Evolutionary conservation across 495 filamentous ascomycete genomes (phyloP), one percentile per base, ranked within the genome.

Genomic region (Daldinia caldariorum): DNA sequence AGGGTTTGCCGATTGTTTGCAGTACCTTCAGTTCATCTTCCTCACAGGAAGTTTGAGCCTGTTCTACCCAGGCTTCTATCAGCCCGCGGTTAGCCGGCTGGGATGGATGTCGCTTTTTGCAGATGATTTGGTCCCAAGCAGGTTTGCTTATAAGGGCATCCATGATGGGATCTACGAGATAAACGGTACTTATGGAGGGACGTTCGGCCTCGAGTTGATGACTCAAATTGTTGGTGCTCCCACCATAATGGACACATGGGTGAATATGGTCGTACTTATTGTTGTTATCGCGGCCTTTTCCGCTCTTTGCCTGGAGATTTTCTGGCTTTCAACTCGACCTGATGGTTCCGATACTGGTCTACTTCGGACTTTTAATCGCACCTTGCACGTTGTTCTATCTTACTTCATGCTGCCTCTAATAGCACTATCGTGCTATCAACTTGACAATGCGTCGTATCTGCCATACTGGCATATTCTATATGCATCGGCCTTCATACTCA

Each of bases 11-110:
- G 68, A 71, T 29, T 94, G 91, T 72, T 82, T 94, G 16, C 90
- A 94, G 74, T 94, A 93, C 74, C 83, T 94, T 22, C 91, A 94
- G 72, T 93, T 91, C 71, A 84, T 90, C 35, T 89, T 92, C 26
- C 81, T 94, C 50, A 88, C 91, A 0, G 91, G 91, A 2, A 85
- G 86, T 31, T 78, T 94, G 39, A 90, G 86, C 22, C 74, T 94
- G 72, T 85, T 87, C 58, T 94, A 93, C 72, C 91, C 91, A 0
- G 91, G 91, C 0, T 94, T 87, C 70, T 93, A 88, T 9, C 18
- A 47, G 13, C 43, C 43, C 9, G 43, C 43, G 18, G 18, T 47
- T 20, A 8, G 18, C 9, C 43, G 43, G 3, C 43, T 47, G 9
- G 18, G 43, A 12, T 47, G 43, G 43, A 45, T 20, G 16, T 45